phyloP scores from a whole-genome alignment of 2,329 filamentous ascomycete species.

The Leptographium lundbergii region DNA sequence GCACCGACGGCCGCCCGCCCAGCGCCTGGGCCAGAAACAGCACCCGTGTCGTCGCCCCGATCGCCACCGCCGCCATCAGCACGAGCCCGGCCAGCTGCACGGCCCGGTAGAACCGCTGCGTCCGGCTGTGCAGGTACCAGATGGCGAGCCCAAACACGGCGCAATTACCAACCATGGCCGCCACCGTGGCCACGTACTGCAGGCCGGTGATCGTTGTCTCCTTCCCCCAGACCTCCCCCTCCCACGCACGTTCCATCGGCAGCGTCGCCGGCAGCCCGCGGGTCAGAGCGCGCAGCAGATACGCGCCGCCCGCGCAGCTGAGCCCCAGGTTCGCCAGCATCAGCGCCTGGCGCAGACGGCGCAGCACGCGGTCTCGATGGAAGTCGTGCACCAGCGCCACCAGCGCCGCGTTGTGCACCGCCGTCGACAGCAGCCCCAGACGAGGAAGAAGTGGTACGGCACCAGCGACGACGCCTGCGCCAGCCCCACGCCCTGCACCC shows the following conservation, averaged over 20 bases:
- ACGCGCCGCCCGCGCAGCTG: conserved; percentile 41
- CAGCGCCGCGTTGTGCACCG: conserved; percentile 52
- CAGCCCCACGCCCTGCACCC: conserved; percentile 52
- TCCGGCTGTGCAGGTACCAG: conserved; percentile 50
- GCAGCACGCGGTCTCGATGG: conserved; percentile 51
- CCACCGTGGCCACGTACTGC: conserved; percentile 41
- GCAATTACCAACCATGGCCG: conserved; percentile 45
- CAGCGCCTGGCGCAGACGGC: conserved; percentile 51
- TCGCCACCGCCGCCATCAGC: conserved; percentile 43
- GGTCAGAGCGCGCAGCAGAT: conserved; percentile 41
- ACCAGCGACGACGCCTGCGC: conserved; percentile 45
- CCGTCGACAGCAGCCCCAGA: conserved; percentile 51
- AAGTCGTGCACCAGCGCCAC: conserved; percentile 55
- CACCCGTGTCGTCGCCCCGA: conserved; percentile 45
- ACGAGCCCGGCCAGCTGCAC: conserved; percentile 41
- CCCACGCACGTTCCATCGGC: conserved; percentile 50
- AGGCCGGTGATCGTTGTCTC: background rate
- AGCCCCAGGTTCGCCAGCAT: conserved; percentile 54
- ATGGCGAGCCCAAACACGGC: conserved; percentile 46
- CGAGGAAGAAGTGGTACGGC: conserved; percentile 58
- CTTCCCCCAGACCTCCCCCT: conserved; percentile 15
- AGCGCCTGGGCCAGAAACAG: conserved; percentile 49
- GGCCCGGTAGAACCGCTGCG: conserved; percentile 38
- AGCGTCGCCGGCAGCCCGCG: conserved; percentile 35
- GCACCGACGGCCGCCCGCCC: conserved; percentile 37